These are phyloP conservation scores for Papilionanthe hybrid DNA, from an alignment of 116 monocot species.

Conservation along the genomic window DNA sequence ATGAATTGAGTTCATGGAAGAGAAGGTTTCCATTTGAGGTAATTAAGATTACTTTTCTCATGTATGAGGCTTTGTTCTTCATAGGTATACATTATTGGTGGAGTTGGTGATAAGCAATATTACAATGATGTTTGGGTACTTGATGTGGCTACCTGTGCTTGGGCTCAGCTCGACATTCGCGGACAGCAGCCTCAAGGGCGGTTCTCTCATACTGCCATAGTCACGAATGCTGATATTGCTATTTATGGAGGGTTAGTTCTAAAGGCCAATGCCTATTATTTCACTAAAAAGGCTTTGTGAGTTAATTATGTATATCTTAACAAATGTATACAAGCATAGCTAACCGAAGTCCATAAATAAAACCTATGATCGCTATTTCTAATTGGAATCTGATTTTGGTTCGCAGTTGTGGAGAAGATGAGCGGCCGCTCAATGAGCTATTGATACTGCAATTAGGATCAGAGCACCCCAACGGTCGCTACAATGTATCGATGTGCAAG, in stretches of 20 bases:
- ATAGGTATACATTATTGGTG: constrained; percentile 87
- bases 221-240: constrained; percentile 53
- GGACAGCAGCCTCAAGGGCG: constrained; percentile 78
- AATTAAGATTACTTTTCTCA: neutral
- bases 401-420: constrained; percentile 88
- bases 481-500: constrained; percentile 84
- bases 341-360: too few species aligned
- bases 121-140: constrained; percentile 95
- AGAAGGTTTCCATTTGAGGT: neutral
- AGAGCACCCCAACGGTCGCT: constrained; percentile 77
- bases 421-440: constrained; percentile 81
- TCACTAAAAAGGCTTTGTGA: too few species aligned
- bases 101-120: constrained; percentile 92
- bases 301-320: too few species aligned
- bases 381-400: neutral
- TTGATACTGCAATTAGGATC: constrained; percentile 77
- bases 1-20: neutral
- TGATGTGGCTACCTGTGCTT: constrained; percentile 47
- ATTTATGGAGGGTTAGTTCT: constrained; percentile 79
- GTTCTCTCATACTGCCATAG: constrained; percentile 80
- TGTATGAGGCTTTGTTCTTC: neutral
- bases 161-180: constrained; percentile 67
- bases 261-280: too few species aligned
- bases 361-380: neutral
- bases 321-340: too few species aligned